phyloP scores from a whole-genome alignment of 768 basidiomycete genomes.

The Mycena maculata region DNA sequence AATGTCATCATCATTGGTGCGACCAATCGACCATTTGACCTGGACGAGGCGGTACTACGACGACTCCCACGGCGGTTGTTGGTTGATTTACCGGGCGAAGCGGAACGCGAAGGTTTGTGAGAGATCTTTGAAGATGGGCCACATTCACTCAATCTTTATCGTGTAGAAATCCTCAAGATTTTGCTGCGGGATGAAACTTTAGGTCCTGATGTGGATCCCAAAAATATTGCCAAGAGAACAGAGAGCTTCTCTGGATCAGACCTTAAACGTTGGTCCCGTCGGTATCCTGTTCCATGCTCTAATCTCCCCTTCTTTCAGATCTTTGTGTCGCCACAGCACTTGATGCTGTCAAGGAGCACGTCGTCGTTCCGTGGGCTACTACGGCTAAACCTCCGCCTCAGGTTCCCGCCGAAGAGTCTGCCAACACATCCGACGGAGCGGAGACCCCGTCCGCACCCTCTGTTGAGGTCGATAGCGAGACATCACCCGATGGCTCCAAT shows the following conservation, averaged over 20 bases:
- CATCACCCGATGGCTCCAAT: neutral
- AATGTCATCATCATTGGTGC: constrained; percentile 93
- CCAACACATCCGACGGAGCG: neutral
- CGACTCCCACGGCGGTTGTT: constrained; percentile 88
- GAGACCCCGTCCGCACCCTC: neutral
- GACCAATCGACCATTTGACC: constrained; percentile 91
- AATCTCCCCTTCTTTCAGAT: constrained; percentile 59
- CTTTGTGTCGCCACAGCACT: constrained; percentile 93
- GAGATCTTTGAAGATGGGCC: constrained; percentile 6
- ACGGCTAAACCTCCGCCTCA: constrained; percentile 28
- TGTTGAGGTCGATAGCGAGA: constrained; percentile 10
- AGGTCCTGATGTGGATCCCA: constrained; percentile 70
- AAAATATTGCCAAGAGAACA: constrained; percentile 73
- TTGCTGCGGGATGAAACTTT: constrained; percentile 84
- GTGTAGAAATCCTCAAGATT: constrained; percentile 86
- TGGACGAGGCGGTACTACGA: constrained; percentile 92
- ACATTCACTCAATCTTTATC: constrained; percentile 17
- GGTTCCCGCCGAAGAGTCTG: constrained; percentile 5
- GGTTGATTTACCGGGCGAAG: constrained; percentile 89
- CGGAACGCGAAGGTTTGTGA: constrained; percentile 83
- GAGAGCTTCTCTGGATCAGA: constrained; percentile 95
- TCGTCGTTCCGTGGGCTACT: constrained; percentile 82
- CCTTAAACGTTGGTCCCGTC: constrained; percentile 79
- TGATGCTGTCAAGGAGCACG: constrained; percentile 88
- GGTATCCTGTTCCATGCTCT: constrained; percentile 15